phyloP scores from a whole-genome alignment of 2,329 filamentous ascomycete genomes.

The Botrytis hyacinthi region DNA sequence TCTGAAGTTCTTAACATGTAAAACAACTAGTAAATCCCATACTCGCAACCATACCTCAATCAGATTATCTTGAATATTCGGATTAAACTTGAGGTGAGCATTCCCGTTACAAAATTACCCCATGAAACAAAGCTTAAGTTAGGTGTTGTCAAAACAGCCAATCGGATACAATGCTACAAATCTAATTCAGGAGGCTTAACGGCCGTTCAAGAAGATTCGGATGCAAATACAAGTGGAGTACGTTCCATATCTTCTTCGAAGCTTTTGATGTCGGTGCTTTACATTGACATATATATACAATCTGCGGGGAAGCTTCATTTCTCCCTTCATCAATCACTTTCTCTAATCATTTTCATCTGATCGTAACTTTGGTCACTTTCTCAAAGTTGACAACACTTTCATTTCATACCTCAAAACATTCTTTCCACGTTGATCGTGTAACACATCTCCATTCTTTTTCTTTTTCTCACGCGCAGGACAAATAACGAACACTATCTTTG shows the following conservation, averaged over 20 bases:
- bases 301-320: background rate
- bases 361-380: background rate
- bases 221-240: background rate
- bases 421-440: conserved; percentile 17
- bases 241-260: background rate
- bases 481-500: background rate
- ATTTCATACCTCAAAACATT: background rate
- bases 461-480: background rate
- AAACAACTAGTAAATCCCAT: conserved; percentile 1
- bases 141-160: background rate
- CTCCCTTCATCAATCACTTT: conserved; percentile 3
- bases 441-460: background rate
- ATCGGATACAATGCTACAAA: background rate
- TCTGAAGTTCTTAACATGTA: background rate
- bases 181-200: background rate
- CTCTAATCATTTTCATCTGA: background rate
- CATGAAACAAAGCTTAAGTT: background rate
- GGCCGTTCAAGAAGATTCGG: background rate
- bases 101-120: background rate
- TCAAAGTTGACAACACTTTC: background rate
- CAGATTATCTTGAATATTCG: background rate
- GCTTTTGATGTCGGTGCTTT: background rate
- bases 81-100: background rate
- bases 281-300: background rate
- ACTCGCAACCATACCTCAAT: background rate